A percentile compares a stretch with the other conserved stretches of the same genome.
Evolutionary conservation across 495 filamentous ascomycete species (phyloP).

Genomic region (Penicillium atrosanguineum): DNA sequence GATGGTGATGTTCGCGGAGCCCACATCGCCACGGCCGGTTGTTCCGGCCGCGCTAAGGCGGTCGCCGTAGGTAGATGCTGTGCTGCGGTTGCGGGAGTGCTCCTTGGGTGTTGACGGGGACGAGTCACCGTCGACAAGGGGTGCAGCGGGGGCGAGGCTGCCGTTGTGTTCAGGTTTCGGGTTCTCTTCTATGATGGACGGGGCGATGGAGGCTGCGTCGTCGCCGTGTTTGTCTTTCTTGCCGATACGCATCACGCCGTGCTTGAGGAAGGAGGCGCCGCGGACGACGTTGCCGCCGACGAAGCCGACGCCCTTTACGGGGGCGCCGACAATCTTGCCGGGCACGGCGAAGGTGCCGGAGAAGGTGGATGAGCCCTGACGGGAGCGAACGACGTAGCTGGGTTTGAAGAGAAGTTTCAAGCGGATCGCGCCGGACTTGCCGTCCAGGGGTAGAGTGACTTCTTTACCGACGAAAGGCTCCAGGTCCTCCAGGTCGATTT

Average conservation of each 20-base stretch:
- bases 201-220: conserved; percentile 41
- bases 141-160: conserved; percentile 33
- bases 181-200: conserved; percentile 31
- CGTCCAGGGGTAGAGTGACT: conserved; percentile 72
- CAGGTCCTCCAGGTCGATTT: conserved; percentile 78
- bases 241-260: conserved; percentile 63
- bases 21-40: conserved; percentile 55
- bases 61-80: conserved; percentile 51
- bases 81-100: conserved; percentile 67
- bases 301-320: conserved; percentile 83
- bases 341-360: conserved; percentile 85
- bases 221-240: conserved; percentile 53
- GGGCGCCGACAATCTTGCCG: conserved; percentile 90
- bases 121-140: conserved; percentile 33
- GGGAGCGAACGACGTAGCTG: conserved; percentile 81
- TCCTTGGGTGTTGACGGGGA: conserved; percentile 35
- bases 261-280: conserved; percentile 82
- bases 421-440: conserved; percentile 81
- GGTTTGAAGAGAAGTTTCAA: conserved; percentile 91
- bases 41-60: conserved; percentile 49
- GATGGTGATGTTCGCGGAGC: conserved; percentile 78
- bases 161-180: conserved; percentile 34
- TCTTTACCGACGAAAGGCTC: conserved; percentile 80
- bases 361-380: conserved; percentile 92
- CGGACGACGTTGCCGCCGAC: conserved; percentile 80